A percentile compares a stretch with the other conserved stretches of the same genome.
These are phyloP conservation scores for Echinochloa phyllopogon DNA, from an alignment of 176 grass and related monocot species.

Conservation along the genomic window DNA sequence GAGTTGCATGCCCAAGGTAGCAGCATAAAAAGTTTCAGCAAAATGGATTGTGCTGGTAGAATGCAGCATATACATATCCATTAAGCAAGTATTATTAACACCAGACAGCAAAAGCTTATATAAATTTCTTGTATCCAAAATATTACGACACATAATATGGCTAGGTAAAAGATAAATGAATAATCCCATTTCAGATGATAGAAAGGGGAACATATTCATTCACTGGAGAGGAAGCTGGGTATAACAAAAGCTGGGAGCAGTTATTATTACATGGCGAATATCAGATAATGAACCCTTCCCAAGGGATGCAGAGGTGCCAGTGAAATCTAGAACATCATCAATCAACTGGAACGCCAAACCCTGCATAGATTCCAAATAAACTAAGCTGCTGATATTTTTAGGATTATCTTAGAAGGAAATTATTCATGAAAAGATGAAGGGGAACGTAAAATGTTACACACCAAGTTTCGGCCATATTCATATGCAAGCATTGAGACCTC, in stretches of 20 bases:
- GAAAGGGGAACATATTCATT: not conserved
- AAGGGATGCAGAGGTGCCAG: slow-evolving; percentile 82
- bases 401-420: slow-evolving; percentile 22
- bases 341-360: slow-evolving; percentile 96
- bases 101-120: slow-evolving; percentile 13
- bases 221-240: not conserved
- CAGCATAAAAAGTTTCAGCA: not conserved
- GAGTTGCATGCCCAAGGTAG: slow-evolving; percentile 18
- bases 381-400: slow-evolving; percentile 11
- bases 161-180: not conserved
- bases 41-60: not conserved
- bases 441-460: slow-evolving; percentile 40
- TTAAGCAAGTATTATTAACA: not conserved
- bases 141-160: not conserved
- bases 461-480: slow-evolving; percentile 95
- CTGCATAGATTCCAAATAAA: slow-evolving; percentile 50
- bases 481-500: slow-evolving; percentile 90
- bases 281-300: slow-evolving; percentile 95
- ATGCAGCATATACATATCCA: slow-evolving; percentile 27
- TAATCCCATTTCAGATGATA: slow-evolving; percentile 31
- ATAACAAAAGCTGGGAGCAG: not conserved
- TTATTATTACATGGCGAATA: slow-evolving; percentile 79
- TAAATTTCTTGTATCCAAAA: not conserved
- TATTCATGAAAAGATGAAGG: not conserved
- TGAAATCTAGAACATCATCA: slow-evolving; percentile 98